A percentile compares a stretch with the other conserved stretches of the same genome.
Evolutionary conservation across 2,329 filamentous ascomycete species (phyloP).

Genomic region (Alternaria incomplexa): DNA sequence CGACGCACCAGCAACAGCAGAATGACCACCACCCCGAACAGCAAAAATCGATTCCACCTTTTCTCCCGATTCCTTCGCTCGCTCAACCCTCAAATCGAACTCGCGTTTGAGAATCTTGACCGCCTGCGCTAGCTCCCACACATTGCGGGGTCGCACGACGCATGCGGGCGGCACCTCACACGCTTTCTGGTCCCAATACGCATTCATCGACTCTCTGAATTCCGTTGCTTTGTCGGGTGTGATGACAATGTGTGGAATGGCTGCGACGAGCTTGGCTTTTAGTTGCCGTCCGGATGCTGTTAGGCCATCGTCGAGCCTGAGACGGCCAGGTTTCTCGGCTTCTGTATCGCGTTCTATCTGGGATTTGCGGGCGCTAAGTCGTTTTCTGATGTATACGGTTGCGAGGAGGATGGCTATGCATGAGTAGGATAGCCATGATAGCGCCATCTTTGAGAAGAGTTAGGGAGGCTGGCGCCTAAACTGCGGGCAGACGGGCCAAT

Average conservation of each 20-base stretch:
- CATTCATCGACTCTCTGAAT: conserved; percentile 20
- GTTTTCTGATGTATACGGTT: conserved; percentile 13
- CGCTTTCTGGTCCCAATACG: conserved; percentile 44
- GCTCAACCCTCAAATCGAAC: conserved; percentile 30
- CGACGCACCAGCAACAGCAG: conserved; percentile 23
- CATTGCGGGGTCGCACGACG: conserved; percentile 35
- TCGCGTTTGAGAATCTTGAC: conserved; percentile 37
- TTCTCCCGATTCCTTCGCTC: not conserved
- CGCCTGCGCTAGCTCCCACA: conserved; percentile 36
- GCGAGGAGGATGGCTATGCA: conserved; percentile 3
- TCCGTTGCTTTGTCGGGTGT: conserved; percentile 1
- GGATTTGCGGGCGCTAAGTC: conserved; percentile 10
- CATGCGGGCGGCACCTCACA: conserved; percentile 41
- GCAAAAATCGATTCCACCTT: conserved; percentile 44
- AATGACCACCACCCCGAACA: conserved; percentile 57
- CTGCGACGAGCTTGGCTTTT: conserved; percentile 12
- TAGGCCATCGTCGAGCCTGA: conserved; percentile 1
- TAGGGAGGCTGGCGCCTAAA: not conserved
- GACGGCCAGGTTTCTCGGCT: conserved; percentile 10
- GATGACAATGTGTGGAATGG: conserved; percentile 19
- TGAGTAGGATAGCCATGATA: conserved; percentile 7
- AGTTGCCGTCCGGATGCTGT: conserved; percentile 16
- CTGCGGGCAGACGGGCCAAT: not conserved
- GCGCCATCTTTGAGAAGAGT: not conserved
- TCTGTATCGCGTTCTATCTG: conserved; percentile 12